These are phyloP conservation scores for Saccharomyces hybrid DNA, from an alignment of 1,139 yeast species.

Conservation along the genomic window DNA sequence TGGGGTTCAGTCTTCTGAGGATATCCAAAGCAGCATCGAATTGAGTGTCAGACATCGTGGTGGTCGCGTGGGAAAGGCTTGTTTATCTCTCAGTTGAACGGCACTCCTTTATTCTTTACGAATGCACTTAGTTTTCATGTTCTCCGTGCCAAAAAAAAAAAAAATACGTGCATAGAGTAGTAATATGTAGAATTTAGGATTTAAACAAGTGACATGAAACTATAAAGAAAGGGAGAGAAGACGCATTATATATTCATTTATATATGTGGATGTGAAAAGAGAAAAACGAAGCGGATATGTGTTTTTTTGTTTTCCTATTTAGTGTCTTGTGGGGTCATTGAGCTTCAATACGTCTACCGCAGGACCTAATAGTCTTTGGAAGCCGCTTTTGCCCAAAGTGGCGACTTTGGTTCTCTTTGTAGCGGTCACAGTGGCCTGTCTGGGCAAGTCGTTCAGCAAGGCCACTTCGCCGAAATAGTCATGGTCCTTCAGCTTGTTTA, in stretches of 20 bases:
- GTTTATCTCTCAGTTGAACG: background rate
- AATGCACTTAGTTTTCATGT: background rate
- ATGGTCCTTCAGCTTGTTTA: conserved; percentile 62
- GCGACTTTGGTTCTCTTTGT: conserved; percentile 74
- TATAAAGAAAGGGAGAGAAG: background rate
- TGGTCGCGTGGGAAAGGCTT: background rate
- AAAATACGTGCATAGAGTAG: no score
- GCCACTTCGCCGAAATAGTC: conserved; percentile 97
- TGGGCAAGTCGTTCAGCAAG: conserved; percentile 78
- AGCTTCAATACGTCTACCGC: conserved; percentile 75
- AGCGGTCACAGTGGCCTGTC: conserved; percentile 91
- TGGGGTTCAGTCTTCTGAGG: conserved; percentile 79
- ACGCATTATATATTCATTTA: background rate
- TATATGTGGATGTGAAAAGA: background rate
- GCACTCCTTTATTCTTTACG: background rate
- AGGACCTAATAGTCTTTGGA: conserved; percentile 88
- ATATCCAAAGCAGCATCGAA: conserved; percentile 85
- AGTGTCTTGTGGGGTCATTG: conserved; percentile 60
- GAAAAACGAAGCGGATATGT: background rate
- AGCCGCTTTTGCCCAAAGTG: conserved; percentile 83
- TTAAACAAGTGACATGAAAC: background rate
- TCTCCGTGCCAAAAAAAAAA: background rate
- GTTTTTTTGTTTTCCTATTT: background rate
- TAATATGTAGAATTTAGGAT: background rate
- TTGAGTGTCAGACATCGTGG: conserved; percentile 44